Percentiles rank a stretch among this genome's conserved stretches.
Conservation (phyloP, 1,284 basidiomycete species). For the Microbotryum intermedium region DNA sequence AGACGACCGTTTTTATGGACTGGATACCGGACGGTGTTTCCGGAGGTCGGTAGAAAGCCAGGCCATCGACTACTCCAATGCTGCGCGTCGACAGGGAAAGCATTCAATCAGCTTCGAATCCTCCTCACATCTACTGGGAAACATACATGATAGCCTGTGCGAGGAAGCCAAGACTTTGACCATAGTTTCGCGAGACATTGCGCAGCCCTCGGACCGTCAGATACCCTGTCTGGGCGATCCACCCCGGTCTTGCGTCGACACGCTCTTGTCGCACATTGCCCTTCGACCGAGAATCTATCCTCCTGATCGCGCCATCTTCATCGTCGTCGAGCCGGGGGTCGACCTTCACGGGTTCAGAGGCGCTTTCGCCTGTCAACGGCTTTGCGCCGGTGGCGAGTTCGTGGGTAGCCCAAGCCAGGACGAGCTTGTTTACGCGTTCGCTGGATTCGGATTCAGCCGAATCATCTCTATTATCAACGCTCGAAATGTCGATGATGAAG, state of each 20-base stretch:
- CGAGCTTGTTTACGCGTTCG: conserved; percentile 35
- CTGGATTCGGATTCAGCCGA: conserved; percentile 40
- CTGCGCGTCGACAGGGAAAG: neutral
- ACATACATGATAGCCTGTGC: conserved; percentile 37
- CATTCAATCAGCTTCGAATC: conserved; percentile 28
- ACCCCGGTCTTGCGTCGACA: too few species aligned
- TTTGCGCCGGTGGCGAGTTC: conserved; percentile 2
- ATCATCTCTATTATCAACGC: conserved; percentile 44
- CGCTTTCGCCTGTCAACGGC: neutral
- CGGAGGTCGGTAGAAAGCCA: conserved; percentile 30
- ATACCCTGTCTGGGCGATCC: too few species aligned
- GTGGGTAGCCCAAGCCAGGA: conserved; percentile 36
- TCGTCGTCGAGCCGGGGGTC: neutral
- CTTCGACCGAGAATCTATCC: too few species aligned
- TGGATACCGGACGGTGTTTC: conserved; percentile 44
- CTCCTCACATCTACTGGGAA: conserved; percentile 14
- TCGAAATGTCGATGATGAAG: conserved; percentile 45
- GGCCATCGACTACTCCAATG: conserved; percentile 28
- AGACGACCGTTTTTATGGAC: conserved; percentile 40
- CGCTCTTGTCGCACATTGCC: too few species aligned
- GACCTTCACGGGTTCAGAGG: neutral
- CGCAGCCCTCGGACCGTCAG: conserved; percentile 37
- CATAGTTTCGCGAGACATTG: conserved; percentile 41
- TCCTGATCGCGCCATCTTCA: too few species aligned
- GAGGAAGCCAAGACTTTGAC: conserved; percentile 37